Evolutionary conservation across 1,284 basidiomycete genomes (phyloP).

Genomic region (Waitea zeae): DNA sequence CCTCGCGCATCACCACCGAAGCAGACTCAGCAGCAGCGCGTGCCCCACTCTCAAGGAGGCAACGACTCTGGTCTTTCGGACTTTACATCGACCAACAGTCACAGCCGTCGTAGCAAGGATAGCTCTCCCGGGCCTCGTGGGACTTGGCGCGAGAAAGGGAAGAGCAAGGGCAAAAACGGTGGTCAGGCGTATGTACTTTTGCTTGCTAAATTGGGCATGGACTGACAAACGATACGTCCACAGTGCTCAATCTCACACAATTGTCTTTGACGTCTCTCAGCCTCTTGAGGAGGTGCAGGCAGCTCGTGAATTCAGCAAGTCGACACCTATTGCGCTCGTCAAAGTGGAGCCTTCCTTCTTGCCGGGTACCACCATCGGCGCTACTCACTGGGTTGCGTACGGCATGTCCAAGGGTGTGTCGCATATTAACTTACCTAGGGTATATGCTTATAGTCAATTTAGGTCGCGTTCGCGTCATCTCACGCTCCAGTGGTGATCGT

Average conservation of each 20-base stretch:
- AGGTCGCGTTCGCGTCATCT: conserved; percentile 73
- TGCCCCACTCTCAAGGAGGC: conserved; percentile 12
- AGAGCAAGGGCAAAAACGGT: conserved; percentile 15
- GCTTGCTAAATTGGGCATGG: no score
- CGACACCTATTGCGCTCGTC: conserved; percentile 69
- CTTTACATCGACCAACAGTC: no score
- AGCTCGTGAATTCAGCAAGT: conserved; percentile 52
- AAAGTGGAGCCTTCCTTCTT: conserved; percentile 67
- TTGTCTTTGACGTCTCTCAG: conserved; percentile 60
- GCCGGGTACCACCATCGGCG: conserved; percentile 70
- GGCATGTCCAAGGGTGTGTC: conserved; percentile 66
- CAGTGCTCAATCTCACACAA: conserved; percentile 40
- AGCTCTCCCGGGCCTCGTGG: conserved; percentile 45
- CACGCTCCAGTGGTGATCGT: conserved; percentile 67
- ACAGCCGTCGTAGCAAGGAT: conserved; percentile 42
- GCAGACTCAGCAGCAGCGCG: conserved; percentile 10
- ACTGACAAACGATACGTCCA: conserved; percentile 9
- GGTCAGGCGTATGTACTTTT: no score
- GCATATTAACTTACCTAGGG: conserved; percentile 1
- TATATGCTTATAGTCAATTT: conserved; percentile 3
- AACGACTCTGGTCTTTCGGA: no score
- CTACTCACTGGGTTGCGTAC: conserved; percentile 77
- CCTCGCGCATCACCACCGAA: conserved; percentile 54
- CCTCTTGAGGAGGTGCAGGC: conserved; percentile 56
- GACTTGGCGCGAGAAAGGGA: no score